phyloP scores from a whole-genome alignment of 345 rosid species.

The Physaria fendleri region DNA sequence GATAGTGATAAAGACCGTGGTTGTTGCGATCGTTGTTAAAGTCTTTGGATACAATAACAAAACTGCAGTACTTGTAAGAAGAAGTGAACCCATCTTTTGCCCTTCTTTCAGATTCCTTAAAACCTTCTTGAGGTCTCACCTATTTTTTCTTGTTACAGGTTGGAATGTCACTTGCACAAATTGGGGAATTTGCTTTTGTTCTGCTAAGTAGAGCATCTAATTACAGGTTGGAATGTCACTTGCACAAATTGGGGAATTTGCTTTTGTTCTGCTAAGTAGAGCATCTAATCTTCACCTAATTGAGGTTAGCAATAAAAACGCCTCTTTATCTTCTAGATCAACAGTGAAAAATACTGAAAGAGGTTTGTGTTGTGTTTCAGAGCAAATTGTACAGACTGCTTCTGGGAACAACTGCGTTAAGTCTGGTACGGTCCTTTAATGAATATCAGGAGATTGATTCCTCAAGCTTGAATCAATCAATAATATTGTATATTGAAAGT shows the following conservation, averaged over 20 bases:
- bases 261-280: too few relatives aligned
- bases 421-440: slow-evolving; percentile 40
- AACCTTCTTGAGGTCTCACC: slow-evolving; percentile 11
- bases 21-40: slow-evolving; percentile 63
- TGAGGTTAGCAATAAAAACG: slow-evolving; percentile 49
- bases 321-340: not conserved
- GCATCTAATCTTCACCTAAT: slow-evolving; percentile 96
- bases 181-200: slow-evolving; percentile 96
- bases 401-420: slow-evolving; percentile 91
- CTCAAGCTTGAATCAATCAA: not conserved
- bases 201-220: slow-evolving; percentile 96
- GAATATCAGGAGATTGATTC: not conserved
- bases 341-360: not conserved
- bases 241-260: too few relatives aligned
- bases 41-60: slow-evolving; percentile 88
- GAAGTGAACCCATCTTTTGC: slow-evolving; percentile 9
- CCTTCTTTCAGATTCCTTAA: not conserved
- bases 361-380: slow-evolving; percentile 34
- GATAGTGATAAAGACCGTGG: slow-evolving; percentile 62
- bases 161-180: slow-evolving; percentile 95
- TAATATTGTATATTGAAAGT: not conserved
- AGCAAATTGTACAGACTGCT: slow-evolving; percentile 82
- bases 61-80: slow-evolving; percentile 80
- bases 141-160: slow-evolving; percentile 43
- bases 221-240: too few relatives aligned